Base-by-base conservation (phyloP, 2,329 filamentous ascomycete genomes). In the Chaetomiaceae sp. region DNA sequence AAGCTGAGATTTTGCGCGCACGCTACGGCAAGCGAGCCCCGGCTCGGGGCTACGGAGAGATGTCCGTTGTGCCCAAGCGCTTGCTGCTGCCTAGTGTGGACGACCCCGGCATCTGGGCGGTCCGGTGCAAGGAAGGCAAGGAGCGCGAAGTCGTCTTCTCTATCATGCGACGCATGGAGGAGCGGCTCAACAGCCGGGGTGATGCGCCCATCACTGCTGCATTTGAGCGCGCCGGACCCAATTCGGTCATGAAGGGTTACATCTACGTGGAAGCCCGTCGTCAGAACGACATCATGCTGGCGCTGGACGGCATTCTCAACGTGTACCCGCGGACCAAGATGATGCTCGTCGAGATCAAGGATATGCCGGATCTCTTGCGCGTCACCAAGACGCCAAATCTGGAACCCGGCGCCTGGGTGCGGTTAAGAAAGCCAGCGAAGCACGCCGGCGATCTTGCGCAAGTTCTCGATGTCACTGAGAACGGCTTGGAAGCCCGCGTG, bases 301-400 rank as follows among this genome's bases (percentile, higher is more conserved):
- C 88, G 7, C 73, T 95, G 34, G 87, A 95, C 51, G 86, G 84
- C 34, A 79, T 98, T 60, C 79, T 88, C 51, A 89, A 95, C 61
- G 86, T 95, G 30, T 98, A 96, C 64, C 87, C 91, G 44, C 82
- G 88, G 47, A 85, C 81, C 22, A 93, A 89, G 66, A 84, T 93
- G 69, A 79, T 90, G 36, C 73, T 97, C 42, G 88, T 98, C 34
- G 88, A 93, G 39, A 89, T 97, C 60, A 95, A 95, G 65, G 93
- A 98, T 67, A 95, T 96, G 83, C 91, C 93, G 2, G 93, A 97
- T 66, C 77, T 98, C n/a, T 75, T 98, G 15, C 82, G 89, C 42
- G 88, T 95, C 22, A 83, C 81, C 50, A 95, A 95, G 70, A 91
- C 86, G 3, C 86, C 89, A 38, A 82, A 83, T 20, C 73, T 98